These are phyloP conservation scores for Macaranga tanarius DNA, from an alignment of 441 rosid species.

Conservation along the genomic window DNA sequence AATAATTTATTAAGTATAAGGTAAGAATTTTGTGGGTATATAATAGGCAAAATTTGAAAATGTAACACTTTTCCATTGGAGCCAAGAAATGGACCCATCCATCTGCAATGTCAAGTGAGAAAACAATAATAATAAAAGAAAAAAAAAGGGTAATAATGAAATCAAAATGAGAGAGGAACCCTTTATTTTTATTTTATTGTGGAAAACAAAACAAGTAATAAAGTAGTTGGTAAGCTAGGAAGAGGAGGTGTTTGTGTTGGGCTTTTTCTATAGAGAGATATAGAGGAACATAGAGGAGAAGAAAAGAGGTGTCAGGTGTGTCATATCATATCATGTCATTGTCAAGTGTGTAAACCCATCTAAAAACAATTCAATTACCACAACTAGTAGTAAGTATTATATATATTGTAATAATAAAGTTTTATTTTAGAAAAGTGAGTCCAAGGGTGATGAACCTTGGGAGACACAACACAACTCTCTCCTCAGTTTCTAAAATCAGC, in stretches of 20 bases:
- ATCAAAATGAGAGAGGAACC: neutral
- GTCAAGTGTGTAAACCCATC: no score
- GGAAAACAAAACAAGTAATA: constrained; percentile 3
- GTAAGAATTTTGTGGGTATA: no score
- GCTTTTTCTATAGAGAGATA: neutral
- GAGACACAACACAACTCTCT: constrained; percentile 28
- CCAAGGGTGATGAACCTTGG: constrained; percentile 85
- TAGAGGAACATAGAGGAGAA: no score
- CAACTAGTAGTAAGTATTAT: no score
- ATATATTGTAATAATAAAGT: neutral
- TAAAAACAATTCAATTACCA: no score
- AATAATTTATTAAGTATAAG: no score
- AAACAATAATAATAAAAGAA: neutral
- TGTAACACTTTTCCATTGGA: neutral
- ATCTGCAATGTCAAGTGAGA: neutral
- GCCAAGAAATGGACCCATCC: neutral
- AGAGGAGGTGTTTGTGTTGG: neutral
- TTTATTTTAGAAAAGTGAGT: constrained; percentile 16
- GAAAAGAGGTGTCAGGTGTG: no score
- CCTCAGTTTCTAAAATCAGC: constrained; percentile 48
- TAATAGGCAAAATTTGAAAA: no score
- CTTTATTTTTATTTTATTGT: neutral
- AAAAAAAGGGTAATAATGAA: no score
- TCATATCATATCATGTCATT: no score
- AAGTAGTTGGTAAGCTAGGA: neutral